phyloP scores from a whole-genome alignment of 2,329 filamentous ascomycete species.

The Fusarium agapanthi region DNA sequence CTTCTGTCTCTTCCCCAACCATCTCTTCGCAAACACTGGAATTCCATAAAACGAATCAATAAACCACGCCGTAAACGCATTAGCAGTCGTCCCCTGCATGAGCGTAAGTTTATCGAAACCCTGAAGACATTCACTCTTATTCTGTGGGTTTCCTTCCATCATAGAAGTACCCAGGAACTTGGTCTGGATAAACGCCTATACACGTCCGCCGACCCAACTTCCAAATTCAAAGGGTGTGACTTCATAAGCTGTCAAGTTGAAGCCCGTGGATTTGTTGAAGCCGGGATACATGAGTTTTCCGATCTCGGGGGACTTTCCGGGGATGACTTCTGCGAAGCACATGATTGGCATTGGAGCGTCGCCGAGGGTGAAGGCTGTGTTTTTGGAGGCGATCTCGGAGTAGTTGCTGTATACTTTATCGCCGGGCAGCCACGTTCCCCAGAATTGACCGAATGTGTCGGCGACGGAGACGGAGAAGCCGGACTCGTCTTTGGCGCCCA shows the following conservation, averaged over 20 bases:
- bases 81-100: conserved; percentile 43
- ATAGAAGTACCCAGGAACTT: conserved; percentile 44
- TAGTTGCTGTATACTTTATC: conserved; percentile 31
- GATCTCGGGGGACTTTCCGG: conserved; percentile 41
- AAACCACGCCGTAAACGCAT: conserved; percentile 42
- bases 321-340: conserved; percentile 40
- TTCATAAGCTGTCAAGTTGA: conserved; percentile 46
- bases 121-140: conserved; percentile 41
- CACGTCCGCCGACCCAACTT: conserved; percentile 42
- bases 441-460: conserved; percentile 43
- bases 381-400: conserved; percentile 32
- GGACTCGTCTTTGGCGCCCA: conserved; percentile 34
- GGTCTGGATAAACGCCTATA: conserved; percentile 43
- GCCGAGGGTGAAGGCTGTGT: conserved; percentile 28
- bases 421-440: conserved; percentile 36
- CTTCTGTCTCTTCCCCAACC: conserved; percentile 12
- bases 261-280: conserved; percentile 38
- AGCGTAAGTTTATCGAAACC: conserved; percentile 46
- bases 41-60: conserved; percentile 41
- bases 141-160: conserved; percentile 35
- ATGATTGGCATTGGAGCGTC: conserved; percentile 44
- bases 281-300: conserved; percentile 42
- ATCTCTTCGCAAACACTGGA: conserved; percentile 38
- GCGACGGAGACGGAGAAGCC: conserved; percentile 40
- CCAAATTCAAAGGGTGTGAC: conserved; percentile 47